Conservation (phyloP, 108 stramenopile species). For the Skeletonema potamos region DNA sequence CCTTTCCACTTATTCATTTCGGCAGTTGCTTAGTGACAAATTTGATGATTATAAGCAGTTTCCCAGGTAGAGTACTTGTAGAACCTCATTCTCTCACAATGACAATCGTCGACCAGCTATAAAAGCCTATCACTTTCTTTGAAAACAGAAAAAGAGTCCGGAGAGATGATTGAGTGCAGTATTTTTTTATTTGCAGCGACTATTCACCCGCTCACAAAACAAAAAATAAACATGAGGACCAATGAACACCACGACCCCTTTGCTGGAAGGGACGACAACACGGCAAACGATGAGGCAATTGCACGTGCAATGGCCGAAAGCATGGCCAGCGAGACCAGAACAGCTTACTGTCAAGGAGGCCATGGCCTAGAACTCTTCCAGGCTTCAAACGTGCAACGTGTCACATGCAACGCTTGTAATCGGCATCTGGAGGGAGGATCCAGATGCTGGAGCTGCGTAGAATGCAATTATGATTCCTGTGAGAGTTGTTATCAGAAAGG, state of each 20-base stretch:
- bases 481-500: slow-evolving; percentile 19
- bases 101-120: too few species aligned
- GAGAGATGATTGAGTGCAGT: too few species aligned
- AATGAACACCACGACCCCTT: neutral
- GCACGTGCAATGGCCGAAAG: slow-evolving; percentile 48
- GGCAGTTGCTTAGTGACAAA: too few species aligned
- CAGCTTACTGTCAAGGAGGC: slow-evolving; percentile 24
- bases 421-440: slow-evolving; percentile 9
- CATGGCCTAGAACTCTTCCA: slow-evolving; percentile 35
- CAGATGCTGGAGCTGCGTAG: slow-evolving; percentile 32
- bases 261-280: slow-evolving; percentile 3
- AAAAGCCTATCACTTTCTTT: too few species aligned
- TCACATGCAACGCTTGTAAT: slow-evolving; percentile 36
- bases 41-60: too few species aligned
- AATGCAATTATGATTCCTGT: slow-evolving; percentile 40
- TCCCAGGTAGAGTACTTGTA: too few species aligned
- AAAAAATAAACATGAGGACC: neutral
- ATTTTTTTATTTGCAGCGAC: too few species aligned
- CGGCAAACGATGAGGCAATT: slow-evolving; percentile 47
- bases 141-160: too few species aligned
- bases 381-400: slow-evolving; percentile 25
- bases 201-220: too few species aligned
- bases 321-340: slow-evolving; percentile 9
- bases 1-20: neutral
- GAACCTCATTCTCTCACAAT: too few species aligned